These are phyloP conservation scores for Leptomonas pyrrhocoris DNA, from an alignment of 208 protist species.

Conservation along the genomic window DNA sequence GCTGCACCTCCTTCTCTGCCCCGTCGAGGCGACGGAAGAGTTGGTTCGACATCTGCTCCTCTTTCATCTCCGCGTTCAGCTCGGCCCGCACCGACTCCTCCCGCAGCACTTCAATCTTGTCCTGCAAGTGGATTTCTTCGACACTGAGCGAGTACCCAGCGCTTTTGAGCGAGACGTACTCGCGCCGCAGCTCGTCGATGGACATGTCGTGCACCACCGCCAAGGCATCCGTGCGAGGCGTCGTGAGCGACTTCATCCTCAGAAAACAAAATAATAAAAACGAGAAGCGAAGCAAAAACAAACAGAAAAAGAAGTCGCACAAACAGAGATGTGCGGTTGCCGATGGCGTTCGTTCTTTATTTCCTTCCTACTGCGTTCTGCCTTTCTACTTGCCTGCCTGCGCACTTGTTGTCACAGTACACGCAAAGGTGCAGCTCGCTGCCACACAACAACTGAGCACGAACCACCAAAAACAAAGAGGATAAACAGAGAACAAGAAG, in stretches of 20 bases:
- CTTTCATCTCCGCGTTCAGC: slow-evolving; percentile 75
- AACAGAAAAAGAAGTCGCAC: background rate
- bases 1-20: slow-evolving; percentile 56
- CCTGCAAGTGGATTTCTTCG: slow-evolving; percentile 46
- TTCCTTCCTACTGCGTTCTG: no score
- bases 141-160: slow-evolving; percentile 38
- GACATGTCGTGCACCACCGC: slow-evolving; percentile 55
- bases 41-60: slow-evolving; percentile 79
- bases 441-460: no score
- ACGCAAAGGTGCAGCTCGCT: no score
- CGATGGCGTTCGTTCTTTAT: no score
- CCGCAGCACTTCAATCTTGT: slow-evolving; percentile 60
- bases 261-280: background rate
- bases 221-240: slow-evolving; percentile 23
- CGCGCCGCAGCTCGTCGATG: slow-evolving; percentile 51
- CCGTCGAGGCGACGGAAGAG: slow-evolving; percentile 74
- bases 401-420: no score
- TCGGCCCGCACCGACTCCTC: slow-evolving; percentile 74
- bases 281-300: background rate
- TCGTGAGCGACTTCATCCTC: slow-evolving; percentile 16
- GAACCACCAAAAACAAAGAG: no score
- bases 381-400: no score
- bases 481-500: no score
- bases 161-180: slow-evolving; percentile 61
- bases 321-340: background rate